A percentile compares a stretch with the other conserved stretches of the same genome.
These are phyloP conservation scores for Solanum pennellii DNA, from an alignment of 257 asterid genomes.

Conservation along the genomic window DNA sequence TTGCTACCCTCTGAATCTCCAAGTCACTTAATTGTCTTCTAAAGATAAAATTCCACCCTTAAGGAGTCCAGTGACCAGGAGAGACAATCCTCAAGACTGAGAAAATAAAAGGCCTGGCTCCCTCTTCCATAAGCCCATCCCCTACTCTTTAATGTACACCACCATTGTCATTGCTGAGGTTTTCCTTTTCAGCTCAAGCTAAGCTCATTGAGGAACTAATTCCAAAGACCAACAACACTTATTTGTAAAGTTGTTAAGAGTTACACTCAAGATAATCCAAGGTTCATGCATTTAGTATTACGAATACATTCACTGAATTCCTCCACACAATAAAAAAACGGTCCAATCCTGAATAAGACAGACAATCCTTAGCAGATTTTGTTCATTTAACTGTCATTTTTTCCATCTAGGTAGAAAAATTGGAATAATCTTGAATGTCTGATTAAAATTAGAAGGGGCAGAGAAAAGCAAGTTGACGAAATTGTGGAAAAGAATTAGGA, in stretches of 20 bases:
- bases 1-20: not conserved
- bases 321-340: not conserved
- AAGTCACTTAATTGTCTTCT: not conserved
- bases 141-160: not conserved
- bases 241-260: not conserved
- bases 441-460: not conserved
- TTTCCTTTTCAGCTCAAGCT: not conserved
- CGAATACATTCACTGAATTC: not conserved
- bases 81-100: not conserved
- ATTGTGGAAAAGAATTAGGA: not conserved
- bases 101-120: not conserved
- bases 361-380: not conserved
- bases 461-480: not conserved
- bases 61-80: not conserved
- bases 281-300: not conserved
- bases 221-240: not conserved
- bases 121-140: not conserved
- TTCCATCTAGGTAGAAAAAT: not conserved
- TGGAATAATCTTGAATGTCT: not conserved
- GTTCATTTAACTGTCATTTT: not conserved
- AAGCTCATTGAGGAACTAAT: not conserved
- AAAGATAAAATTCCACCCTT: not conserved
- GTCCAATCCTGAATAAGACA: not conserved
- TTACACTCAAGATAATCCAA: not conserved
- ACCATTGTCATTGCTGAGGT: not conserved